phyloP scores from a whole-genome alignment of 805 yeast species.

The Ogataea chonburiensis region DNA sequence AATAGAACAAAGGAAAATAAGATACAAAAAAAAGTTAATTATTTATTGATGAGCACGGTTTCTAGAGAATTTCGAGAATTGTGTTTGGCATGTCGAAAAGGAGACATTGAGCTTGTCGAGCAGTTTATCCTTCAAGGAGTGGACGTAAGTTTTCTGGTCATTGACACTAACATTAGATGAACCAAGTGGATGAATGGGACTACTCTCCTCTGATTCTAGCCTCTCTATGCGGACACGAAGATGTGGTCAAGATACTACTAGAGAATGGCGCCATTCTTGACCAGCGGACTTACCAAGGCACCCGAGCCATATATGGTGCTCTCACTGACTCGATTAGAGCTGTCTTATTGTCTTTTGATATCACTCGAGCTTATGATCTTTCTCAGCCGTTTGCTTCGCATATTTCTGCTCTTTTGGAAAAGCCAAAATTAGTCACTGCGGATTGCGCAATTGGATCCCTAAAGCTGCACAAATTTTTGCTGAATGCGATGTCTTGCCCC shows the following conservation, averaged over 20 bases:
- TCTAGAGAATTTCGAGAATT: conserved; percentile 43
- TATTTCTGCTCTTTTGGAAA: conserved; percentile 46
- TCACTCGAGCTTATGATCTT: conserved; percentile 65
- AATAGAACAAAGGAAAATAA: conserved; percentile 3
- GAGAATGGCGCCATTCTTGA: conserved; percentile 74
- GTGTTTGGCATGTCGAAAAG: conserved; percentile 65
- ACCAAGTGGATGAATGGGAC: conserved; percentile 68
- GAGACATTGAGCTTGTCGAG: conserved; percentile 66
- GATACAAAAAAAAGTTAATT: conserved; percentile 1
- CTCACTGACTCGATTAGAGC: conserved; percentile 63
- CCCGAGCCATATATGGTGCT: conserved; percentile 75
- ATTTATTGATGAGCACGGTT: conserved; percentile 7
- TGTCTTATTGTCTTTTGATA: conserved; percentile 56
- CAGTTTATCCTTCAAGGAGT: conserved; percentile 52
- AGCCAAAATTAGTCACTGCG: conserved; percentile 29
- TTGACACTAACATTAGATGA: conserved; percentile 19
- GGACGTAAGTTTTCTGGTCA: conserved; percentile 33
- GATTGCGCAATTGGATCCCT: conserved; percentile 35
- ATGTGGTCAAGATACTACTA: conserved; percentile 58
- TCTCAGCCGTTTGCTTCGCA: conserved; percentile 74
- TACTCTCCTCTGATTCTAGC: conserved; percentile 74
- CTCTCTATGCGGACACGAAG: conserved; percentile 71
- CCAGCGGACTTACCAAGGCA: conserved; percentile 80
- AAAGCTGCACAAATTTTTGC: conserved; percentile 41
- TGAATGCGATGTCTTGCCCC: conserved; percentile 29